Percentiles rank a stretch among this genome's conserved stretches.
phyloP scores from a whole-genome alignment of 768 basidiomycete species.

The Tylopilus subfusipes region DNA sequence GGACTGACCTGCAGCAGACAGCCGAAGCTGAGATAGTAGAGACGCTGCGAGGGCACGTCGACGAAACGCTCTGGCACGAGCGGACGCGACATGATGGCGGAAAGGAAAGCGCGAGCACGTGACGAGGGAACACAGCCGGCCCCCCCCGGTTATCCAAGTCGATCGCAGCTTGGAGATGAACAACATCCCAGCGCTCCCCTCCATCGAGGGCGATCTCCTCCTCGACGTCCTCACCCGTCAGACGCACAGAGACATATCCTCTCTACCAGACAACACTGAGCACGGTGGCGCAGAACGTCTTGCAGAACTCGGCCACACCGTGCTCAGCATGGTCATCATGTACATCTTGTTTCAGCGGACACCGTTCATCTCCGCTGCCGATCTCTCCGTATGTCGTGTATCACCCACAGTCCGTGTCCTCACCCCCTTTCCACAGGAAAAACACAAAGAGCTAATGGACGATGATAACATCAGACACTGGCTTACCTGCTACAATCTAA shows the following conservation, averaged over 20 bases:
- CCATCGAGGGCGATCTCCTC: conserved; percentile 53
- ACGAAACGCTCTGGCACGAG: conserved; percentile 72
- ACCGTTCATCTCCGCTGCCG: conserved; percentile 39
- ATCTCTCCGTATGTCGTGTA: conserved; percentile 42
- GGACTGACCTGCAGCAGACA: conserved; percentile 67
- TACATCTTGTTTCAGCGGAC: conserved; percentile 44
- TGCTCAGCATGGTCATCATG: conserved; percentile 51
- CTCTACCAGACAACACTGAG: conserved; percentile 37
- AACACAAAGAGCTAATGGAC: conserved; percentile 32
- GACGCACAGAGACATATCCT: conserved; percentile 32
- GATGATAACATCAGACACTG: conserved; percentile 44
- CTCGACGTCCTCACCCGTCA: conserved; percentile 58
- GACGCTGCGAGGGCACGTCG: conserved; percentile 74
- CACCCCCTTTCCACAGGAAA: conserved; percentile 15
- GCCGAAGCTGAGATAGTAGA: conserved; percentile 74
- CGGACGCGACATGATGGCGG: conserved; percentile 33
- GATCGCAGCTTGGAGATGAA: conserved; percentile 24
- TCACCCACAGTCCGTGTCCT: not conserved
- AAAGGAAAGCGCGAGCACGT: conserved; percentile 14
- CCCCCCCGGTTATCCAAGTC: not conserved
- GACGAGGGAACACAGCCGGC: not conserved
- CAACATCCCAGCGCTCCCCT: conserved; percentile 46
- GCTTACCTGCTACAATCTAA: conserved; percentile 50
- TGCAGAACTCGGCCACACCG: conserved; percentile 51
- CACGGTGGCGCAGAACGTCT: conserved; percentile 63